Conservation (phyloP, 257 asterid species). For the Rauvolfia tetraphylla region DNA sequence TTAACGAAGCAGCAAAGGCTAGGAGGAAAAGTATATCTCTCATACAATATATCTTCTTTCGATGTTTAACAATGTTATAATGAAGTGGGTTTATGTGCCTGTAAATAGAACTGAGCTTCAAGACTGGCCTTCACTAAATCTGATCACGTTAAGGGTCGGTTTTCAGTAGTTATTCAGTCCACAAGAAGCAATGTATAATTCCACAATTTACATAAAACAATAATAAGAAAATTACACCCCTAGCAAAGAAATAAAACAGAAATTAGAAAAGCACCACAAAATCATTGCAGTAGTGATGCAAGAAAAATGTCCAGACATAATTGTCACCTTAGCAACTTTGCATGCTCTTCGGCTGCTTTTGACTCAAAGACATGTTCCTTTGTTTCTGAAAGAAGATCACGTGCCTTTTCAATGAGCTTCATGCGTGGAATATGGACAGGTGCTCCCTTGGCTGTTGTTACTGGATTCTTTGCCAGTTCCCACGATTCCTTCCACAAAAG, state of each 20-base stretch:
- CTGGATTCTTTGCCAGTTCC: slow-evolving; percentile 77
- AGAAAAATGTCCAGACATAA: not conserved
- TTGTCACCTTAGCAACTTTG: slow-evolving; percentile 75
- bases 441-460: slow-evolving; percentile 69
- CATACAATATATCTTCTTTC: not conserved
- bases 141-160: not conserved
- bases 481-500: slow-evolving; percentile 92
- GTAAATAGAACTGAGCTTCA: not conserved
- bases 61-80: not conserved
- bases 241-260: not conserved
- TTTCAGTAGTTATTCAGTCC: not conserved
- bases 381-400: slow-evolving; percentile 71
- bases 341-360: slow-evolving; percentile 99
- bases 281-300: not conserved
- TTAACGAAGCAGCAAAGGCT: not conserved
- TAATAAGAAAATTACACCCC: not conserved
- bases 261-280: not conserved
- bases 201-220: not conserved
- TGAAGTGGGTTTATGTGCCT: not conserved
- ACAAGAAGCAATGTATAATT: no score
- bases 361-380: slow-evolving; percentile 81
- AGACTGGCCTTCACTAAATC: no score
- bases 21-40: not conserved
- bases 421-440: slow-evolving; percentile 77
- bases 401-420: slow-evolving; percentile 79